Conservation (phyloP, 2,329 filamentous ascomycete genomes). For the Scedosporium minutisporum region DNA sequence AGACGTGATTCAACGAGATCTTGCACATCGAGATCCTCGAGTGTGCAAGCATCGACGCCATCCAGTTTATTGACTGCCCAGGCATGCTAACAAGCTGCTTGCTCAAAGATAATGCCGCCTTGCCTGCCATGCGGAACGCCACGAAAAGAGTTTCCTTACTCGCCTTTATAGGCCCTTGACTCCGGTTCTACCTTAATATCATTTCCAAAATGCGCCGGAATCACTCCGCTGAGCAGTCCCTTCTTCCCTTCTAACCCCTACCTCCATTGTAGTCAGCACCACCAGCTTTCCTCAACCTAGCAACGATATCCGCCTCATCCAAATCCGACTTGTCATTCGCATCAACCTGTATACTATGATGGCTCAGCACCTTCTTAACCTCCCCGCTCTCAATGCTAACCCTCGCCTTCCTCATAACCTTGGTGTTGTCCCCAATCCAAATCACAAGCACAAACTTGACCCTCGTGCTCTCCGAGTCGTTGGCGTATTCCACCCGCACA, state of each 20-base stretch:
- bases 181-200: not conserved
- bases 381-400: constrained; percentile 58
- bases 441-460: constrained; percentile 60
- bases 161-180: not conserved
- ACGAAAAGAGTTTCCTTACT: not conserved
- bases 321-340: constrained; percentile 51
- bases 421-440: constrained; percentile 57
- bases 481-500: constrained; percentile 58
- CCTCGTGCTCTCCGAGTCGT: constrained; percentile 58
- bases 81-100: not conserved
- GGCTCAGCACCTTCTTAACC: constrained; percentile 53
- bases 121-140: not conserved
- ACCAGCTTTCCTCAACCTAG: constrained; percentile 53
- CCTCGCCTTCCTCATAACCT: constrained; percentile 61
- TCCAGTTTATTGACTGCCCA: not conserved
- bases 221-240: not conserved
- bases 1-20: too few relatives aligned
- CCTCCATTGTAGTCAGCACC: constrained; percentile 65
- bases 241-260: constrained; percentile 31
- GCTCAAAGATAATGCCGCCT: not conserved
- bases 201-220: not conserved
- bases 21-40: too few relatives aligned
- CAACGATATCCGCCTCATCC: constrained; percentile 50
- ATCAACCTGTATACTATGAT: constrained; percentile 57
- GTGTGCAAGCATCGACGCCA: not conserved